Percentiles rank a stretch among this genome's conserved stretches.
phyloP scores from a whole-genome alignment of 2,329 filamentous ascomycete genomes.

The Xylariaceae sp. region DNA sequence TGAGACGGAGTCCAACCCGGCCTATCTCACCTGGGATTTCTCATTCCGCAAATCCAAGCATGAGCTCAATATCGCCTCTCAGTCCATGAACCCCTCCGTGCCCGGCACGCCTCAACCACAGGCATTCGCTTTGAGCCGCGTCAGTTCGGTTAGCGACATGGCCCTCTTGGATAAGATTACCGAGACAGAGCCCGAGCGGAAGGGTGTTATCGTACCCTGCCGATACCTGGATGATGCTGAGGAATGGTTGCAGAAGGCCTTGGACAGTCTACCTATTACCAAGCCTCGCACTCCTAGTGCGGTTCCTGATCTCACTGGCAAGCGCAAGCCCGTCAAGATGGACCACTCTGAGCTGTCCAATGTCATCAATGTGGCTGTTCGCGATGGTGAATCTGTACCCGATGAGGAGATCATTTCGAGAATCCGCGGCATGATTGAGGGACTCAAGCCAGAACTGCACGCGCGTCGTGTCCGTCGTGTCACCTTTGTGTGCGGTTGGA shows the following conservation, averaged over 20 bases:
- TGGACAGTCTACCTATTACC: constrained; percentile 73
- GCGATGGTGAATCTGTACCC: constrained; percentile 76
- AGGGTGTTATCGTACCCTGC: constrained; percentile 91
- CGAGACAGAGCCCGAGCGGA: constrained; percentile 72
- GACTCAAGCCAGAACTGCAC: constrained; percentile 78
- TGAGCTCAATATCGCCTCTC: constrained; percentile 77
- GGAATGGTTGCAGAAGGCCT: constrained; percentile 74
- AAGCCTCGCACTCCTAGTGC: constrained; percentile 56
- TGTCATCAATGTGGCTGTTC: constrained; percentile 87
- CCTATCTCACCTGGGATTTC: constrained; percentile 94
- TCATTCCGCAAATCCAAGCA: constrained; percentile 86
- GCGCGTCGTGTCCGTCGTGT: constrained; percentile 78
- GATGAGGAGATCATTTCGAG: constrained; percentile 76
- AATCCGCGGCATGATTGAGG: constrained; percentile 69
- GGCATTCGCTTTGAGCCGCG: constrained; percentile 66
- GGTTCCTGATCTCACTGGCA: constrained; percentile 67
- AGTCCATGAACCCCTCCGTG: constrained; percentile 75
- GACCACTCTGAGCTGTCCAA: constrained; percentile 77
- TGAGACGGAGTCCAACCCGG: constrained; percentile 55
- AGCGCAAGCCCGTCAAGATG: constrained; percentile 57
- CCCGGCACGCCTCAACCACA: constrained; percentile 64
- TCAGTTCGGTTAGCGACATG: constrained; percentile 96
- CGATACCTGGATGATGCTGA: constrained; percentile 92
- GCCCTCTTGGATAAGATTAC: constrained; percentile 73
- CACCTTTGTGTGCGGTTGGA: constrained; percentile 94